phyloP scores from a whole-genome alignment of 257 asterid species.

The Plectranthus barbatus region DNA sequence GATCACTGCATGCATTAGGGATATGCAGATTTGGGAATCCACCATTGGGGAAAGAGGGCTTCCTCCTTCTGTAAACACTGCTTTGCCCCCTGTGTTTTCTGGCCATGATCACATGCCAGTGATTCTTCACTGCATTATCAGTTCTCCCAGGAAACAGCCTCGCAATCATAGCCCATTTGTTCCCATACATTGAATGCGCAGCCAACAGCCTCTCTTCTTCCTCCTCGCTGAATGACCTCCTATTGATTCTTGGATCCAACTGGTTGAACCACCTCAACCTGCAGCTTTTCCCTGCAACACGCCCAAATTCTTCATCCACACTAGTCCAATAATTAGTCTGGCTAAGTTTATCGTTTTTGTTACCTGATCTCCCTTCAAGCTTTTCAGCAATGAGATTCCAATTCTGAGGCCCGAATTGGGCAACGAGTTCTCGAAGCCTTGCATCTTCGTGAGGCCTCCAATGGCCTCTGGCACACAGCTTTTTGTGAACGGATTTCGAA shows the following conservation, averaged over 20 bases:
- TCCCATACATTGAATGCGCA: slow-evolving; percentile 39
- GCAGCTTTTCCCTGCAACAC: slow-evolving; percentile 44
- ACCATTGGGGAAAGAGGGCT: slow-evolving; percentile 5
- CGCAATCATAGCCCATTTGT: slow-evolving; percentile 48
- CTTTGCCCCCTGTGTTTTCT: slow-evolving; percentile 35
- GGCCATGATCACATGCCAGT: slow-evolving; percentile 53
- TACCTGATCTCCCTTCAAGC: slow-evolving; percentile 51
- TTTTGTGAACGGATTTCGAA: slow-evolving; percentile 11
- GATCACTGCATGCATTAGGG: slow-evolving; percentile 13
- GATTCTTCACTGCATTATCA: slow-evolving; percentile 52
- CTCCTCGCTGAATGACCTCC: slow-evolving; percentile 38
- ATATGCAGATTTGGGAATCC: slow-evolving; percentile 14
- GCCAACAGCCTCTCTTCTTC: slow-evolving; percentile 41
- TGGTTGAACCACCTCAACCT: slow-evolving; percentile 55
- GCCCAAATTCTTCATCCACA: not conserved
- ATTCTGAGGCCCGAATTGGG: slow-evolving; percentile 47
- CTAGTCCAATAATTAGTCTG: not conserved
- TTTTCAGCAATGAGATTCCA: slow-evolving; percentile 53
- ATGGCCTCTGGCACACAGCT: slow-evolving; percentile 40
- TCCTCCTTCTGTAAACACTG: slow-evolving; percentile 32
- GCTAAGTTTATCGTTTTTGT: not conserved
- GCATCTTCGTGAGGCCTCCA: slow-evolving; percentile 51
- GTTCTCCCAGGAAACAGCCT: slow-evolving; percentile 44
- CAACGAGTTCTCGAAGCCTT: slow-evolving; percentile 34
- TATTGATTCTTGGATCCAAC: slow-evolving; percentile 41